Evolutionary conservation across 495 filamentous ascomycete species (phyloP).

Genomic region (Sabuloglossum arenarium): DNA sequence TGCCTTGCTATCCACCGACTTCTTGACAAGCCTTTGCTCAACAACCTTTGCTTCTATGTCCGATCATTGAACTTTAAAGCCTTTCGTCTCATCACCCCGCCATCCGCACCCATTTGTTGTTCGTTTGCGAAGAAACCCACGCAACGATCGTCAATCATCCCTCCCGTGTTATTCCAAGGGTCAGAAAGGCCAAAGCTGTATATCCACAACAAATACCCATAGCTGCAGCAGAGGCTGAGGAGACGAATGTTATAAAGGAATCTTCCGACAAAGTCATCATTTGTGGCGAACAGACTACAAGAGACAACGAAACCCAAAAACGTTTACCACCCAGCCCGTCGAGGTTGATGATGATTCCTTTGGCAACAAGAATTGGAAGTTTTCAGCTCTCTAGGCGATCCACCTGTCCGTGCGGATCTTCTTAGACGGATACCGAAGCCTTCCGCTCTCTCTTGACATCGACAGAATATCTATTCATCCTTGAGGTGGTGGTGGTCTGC

Average conservation of each 20-base stretch:
- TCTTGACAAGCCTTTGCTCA: too few relatives aligned
- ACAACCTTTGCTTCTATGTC: not conserved
- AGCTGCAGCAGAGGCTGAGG: not conserved
- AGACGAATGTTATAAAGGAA: not conserved
- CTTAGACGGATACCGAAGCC: not conserved
- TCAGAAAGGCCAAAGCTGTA: not conserved
- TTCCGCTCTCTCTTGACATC: not conserved
- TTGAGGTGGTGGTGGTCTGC: not conserved
- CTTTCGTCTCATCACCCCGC: not conserved
- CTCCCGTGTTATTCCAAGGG: not conserved
- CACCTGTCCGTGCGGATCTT: not conserved
- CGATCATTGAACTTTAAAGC: not conserved
- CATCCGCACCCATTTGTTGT: not conserved
- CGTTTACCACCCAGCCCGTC: not conserved
- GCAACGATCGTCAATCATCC: not conserved
- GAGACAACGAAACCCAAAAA: not conserved
- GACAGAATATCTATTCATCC: not conserved
- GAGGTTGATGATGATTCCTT: constrained; percentile 2
- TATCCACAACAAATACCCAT: not conserved
- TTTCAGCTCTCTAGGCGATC: not conserved
- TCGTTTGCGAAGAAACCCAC: not conserved
- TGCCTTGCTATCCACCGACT: too few relatives aligned
- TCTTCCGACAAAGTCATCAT: not conserved
- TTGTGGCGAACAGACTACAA: not conserved
- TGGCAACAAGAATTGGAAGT: not conserved